Base-by-base conservation (phyloP, 768 basidiomycete genomes). In the Suillus subalutaceus region DNA sequence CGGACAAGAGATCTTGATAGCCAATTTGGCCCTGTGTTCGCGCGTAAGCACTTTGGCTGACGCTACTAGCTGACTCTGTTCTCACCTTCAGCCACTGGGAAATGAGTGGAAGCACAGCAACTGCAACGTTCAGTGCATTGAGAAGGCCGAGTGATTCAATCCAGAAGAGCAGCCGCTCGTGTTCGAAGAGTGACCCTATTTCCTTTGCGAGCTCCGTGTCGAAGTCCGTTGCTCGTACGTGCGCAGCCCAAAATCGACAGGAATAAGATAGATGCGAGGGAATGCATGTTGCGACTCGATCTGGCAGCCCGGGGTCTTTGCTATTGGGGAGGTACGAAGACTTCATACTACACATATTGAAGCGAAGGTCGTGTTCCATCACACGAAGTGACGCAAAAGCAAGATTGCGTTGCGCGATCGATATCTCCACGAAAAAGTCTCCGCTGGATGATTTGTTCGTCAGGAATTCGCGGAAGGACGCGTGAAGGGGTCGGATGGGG, bases 301-400 rank as follows among this genome's bases (percentile, higher is more conserved):
- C 32, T 0, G n/a, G 23, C 55, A 55, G 35, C 18, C 30, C 53
- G 20, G 26, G 23, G 13, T 78, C 63, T 18, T 78, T 70, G 41
- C 41, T 55, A 65, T 81, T 79, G 10, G 46, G 67, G 16, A 71
- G 30, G 60, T 75, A 72, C 3, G 79, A 80, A 13, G 72, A 74
- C 44, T 71, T 66, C 16, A 80, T 63, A 8, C 74, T 43, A 66
- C 75, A 78, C n/a, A 81, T 79, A 64, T 81, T 79, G 71, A 81
- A 81, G 59, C 67, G 64, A 35, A 80, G 75, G 4, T 63, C 68
- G 6, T 64, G 55, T 7, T 74, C 67, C 80, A 81, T 75, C 16
- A 74, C 63, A 2, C 60, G 55, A 7, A 81, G 61, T 15, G 69
- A 75, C 12, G 56, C 64, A 26, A 52, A 26, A 20, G 64, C 66